phyloP scores from a whole-genome alignment of 2,329 filamentous ascomycete genomes.

The Alternaria consortialis region DNA sequence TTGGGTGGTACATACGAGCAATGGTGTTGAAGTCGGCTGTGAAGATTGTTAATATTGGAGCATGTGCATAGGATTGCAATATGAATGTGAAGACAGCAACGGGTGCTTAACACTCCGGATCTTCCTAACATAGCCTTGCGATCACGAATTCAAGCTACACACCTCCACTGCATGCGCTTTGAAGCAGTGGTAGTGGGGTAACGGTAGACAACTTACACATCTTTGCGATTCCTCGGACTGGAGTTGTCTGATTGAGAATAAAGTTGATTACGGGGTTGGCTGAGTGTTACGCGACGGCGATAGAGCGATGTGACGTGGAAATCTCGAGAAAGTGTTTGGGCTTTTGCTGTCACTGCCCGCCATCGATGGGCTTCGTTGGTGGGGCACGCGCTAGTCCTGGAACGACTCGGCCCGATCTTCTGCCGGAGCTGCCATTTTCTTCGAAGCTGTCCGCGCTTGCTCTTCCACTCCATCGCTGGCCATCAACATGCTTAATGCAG shows the following conservation, averaged over 20 bases:
- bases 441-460: constrained; percentile 14
- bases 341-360: constrained; percentile 33
- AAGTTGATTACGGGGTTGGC: neutral
- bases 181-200: constrained; percentile 17
- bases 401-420: constrained; percentile 29
- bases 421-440: constrained; percentile 29
- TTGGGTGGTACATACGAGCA: constrained; percentile 18
- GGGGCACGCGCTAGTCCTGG: constrained; percentile 32
- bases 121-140: neutral
- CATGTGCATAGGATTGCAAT: neutral
- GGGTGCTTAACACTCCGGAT: neutral
- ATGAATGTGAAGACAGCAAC: neutral
- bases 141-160: neutral
- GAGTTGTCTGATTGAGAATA: neutral
- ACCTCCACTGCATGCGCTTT: constrained; percentile 8
- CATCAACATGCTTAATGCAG: constrained; percentile 11
- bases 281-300: constrained; percentile 17
- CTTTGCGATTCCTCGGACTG: constrained; percentile 9
- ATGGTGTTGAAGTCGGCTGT: constrained; percentile 25
- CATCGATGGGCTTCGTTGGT: constrained; percentile 35
- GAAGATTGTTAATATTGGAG: constrained; percentile 5
- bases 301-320: constrained; percentile 14
- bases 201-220: constrained; percentile 21
- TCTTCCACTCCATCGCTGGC: constrained; percentile 19
- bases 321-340: constrained; percentile 29